phyloP scores from a whole-genome alignment of 305 asterid genomes.

The Withania somnifera region DNA sequence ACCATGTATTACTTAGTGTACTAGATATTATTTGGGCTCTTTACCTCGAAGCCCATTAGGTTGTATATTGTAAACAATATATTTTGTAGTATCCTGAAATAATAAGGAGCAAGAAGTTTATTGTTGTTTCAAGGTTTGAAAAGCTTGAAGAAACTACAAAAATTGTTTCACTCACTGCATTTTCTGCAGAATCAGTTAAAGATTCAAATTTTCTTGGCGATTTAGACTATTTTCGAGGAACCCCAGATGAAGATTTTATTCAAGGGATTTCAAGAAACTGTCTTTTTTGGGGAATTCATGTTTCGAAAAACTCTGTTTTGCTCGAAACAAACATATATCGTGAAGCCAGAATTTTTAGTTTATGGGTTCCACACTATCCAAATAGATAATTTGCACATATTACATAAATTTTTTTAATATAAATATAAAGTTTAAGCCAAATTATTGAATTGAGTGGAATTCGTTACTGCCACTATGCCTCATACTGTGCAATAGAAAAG shows the following conservation, averaged over 20 bases:
- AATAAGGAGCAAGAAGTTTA: too few relatives aligned
- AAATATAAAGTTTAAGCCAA: neutral
- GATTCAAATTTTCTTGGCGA: constrained; percentile 2
- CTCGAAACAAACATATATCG: constrained; percentile 13
- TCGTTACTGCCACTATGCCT: neutral
- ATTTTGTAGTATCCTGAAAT: too few relatives aligned
- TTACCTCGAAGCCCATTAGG: too few relatives aligned
- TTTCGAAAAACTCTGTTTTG: constrained; percentile 40
- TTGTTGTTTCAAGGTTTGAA: too few relatives aligned
- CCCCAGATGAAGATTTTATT: constrained; percentile 19
- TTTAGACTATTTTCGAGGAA: constrained; percentile 23
- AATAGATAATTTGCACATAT: neutral
- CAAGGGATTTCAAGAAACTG: constrained; percentile 26
- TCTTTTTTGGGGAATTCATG: constrained; percentile 34
- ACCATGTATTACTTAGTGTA: too few relatives aligned
- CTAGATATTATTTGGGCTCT: too few relatives aligned
- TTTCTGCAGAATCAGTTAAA: neutral
- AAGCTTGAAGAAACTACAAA: too few relatives aligned
- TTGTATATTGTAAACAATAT: too few relatives aligned
- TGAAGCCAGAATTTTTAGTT: neutral
- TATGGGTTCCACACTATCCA: neutral
- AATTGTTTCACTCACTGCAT: constrained; percentile 5
- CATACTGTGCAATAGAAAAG: neutral
- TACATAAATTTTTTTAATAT: neutral
- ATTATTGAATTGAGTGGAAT: neutral